Conservation (phyloP, 306 rosid genomes). For the Ochetophila trinervis region DNA sequence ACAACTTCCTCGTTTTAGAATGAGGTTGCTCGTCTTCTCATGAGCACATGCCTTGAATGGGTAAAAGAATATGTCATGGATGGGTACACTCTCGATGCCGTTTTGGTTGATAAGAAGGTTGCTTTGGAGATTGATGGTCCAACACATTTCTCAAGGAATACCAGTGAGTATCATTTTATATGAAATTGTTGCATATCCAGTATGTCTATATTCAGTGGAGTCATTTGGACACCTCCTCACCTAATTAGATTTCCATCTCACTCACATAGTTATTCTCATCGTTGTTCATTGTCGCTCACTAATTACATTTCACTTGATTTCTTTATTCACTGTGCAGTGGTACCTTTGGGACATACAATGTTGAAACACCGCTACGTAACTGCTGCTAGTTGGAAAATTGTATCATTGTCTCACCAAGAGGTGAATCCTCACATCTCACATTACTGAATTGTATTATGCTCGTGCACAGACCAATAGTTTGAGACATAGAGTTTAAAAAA, state of each 20-base stretch:
- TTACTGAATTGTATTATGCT: background rate
- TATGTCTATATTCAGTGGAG: no score
- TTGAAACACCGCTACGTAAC: constrained; percentile 72
- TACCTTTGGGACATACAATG: constrained; percentile 82
- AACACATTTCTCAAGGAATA: no score
- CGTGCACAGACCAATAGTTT: background rate
- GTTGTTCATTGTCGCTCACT: background rate
- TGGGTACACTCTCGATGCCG: no score
- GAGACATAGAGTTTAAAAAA: background rate
- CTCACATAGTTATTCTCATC: no score
- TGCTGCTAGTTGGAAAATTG: constrained; percentile 85
- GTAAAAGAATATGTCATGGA: constrained; percentile 60
- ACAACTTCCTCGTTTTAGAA: constrained; percentile 72
- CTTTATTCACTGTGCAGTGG: constrained; percentile 39
- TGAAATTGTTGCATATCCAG: no score
- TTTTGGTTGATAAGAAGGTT: no score
- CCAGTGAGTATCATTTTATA: no score
- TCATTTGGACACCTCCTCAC: constrained; percentile 14
- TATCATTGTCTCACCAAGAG: no score
- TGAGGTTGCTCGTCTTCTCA: constrained; percentile 83
- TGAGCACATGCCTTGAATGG: constrained; percentile 83
- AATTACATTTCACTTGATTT: constrained; percentile 1
- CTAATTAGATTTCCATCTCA: background rate
- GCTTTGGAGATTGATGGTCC: no score
- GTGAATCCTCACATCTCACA: constrained; percentile 1